Base-by-base conservation (phyloP, 805 yeast genomes). In the Babjeviella inositovora region DNA sequence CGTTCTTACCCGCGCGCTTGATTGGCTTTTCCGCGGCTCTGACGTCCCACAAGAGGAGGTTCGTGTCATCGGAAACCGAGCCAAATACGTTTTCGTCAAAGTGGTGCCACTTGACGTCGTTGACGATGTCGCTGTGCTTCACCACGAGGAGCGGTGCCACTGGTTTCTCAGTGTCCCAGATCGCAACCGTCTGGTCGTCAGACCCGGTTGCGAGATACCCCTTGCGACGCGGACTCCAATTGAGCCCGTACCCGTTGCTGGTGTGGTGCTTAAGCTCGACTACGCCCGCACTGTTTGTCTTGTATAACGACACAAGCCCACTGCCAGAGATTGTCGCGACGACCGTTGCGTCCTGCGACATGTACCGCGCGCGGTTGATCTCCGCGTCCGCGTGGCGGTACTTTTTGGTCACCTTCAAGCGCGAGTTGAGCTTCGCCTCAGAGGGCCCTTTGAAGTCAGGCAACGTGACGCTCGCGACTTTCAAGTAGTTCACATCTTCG, bases 41-140 rank as follows among this genome's bases (percentile, higher is more conserved):
- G 24, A 53, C 40, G 41, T 79, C 92, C 31, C 54, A 67, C 10
- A 74, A 37, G 15, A 54, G 47, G 24, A 73, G 50, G 11, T 53
- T 47, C 24, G 57, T 58, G 39, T 79, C 92, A 31, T 79, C 93
- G 7, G 82, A 70, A 0, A 74, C 87, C 3, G 82, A 61, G 0
- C 79, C 90, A 42, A 75, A 67, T 3, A 66, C 19, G 28, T 58
- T 49, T 13, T 48, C 50, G 20, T 62, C 53, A 25, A 59, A 54
- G 13, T 50, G 41, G 34, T 74, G 77, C 81, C 85, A 79, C 45
- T 71, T 67, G 11, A 70, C 74, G 36, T 77, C 90, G 35, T 79
- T 79, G 8, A 79, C 81, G 17, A 73, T 70, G 32, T 67, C 72
- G 0, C 41, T 33, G 32, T 74, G 81, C 4, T 29, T 36, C 32